Percentiles rank a stretch among this genome's conserved stretches.
Conservation (phyloP, 305 asterid species). For the Solanum hybrid region DNA sequence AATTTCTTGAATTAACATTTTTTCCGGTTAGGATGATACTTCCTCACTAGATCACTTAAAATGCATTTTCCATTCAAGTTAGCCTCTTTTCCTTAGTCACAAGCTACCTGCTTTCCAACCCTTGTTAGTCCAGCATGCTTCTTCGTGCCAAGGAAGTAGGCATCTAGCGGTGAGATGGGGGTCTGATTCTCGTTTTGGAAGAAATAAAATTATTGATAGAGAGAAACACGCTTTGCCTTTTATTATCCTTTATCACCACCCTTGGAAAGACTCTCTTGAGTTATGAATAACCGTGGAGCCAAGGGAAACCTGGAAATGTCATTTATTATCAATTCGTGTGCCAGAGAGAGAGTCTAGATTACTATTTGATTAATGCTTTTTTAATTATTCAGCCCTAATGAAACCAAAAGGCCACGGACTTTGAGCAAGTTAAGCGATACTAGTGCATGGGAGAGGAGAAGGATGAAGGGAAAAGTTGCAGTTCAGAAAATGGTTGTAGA, state of each 20-base stretch:
- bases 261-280: not conserved
- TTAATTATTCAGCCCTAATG: slow-evolving; percentile 59
- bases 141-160: not conserved
- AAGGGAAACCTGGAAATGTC: not conserved
- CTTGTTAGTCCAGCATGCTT: not conserved
- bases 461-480: slow-evolving; percentile 91
- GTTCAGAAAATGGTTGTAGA: slow-evolving; percentile 98
- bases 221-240: not conserved
- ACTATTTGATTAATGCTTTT: slow-evolving; percentile 11
- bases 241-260: not conserved
- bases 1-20: not conserved
- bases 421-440: slow-evolving; percentile 84
- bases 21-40: not conserved
- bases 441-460: slow-evolving; percentile 87
- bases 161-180: not conserved
- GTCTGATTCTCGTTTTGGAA: not conserved
- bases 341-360: not conserved
- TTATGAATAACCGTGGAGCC: not conserved
- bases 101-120: not conserved
- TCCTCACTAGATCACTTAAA: not conserved
- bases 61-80: not conserved
- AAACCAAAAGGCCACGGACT: slow-evolving; percentile 61
- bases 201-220: not conserved
- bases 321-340: not conserved
- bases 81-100: not conserved